These are phyloP conservation scores for Paraconiothyrium brasiliense DNA, from an alignment of 2,329 filamentous ascomycete species.

Conservation along the genomic window DNA sequence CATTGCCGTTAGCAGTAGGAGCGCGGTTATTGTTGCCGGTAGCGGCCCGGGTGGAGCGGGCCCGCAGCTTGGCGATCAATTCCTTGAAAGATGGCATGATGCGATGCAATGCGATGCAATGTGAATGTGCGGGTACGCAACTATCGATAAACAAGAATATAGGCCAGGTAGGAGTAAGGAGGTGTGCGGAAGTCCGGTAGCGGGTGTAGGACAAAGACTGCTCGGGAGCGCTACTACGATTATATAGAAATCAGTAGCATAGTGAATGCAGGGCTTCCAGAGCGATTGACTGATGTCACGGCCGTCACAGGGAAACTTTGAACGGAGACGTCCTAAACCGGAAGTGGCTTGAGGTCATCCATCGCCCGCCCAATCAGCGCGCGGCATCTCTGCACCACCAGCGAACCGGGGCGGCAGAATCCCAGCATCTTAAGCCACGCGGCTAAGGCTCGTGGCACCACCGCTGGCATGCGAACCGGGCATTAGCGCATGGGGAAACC, in stretches of 20 bases:
- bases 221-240: conserved; percentile 15
- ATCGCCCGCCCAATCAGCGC: conserved; percentile 30
- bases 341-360: conserved; percentile 29
- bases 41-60: conserved; percentile 16
- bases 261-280: conserved; percentile 30
- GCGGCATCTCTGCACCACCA: conserved; percentile 19
- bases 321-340: background rate
- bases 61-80: conserved; percentile 36
- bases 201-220: conserved; percentile 18
- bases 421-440: conserved; percentile 19
- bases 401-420: conserved; percentile 9
- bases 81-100: conserved; percentile 39
- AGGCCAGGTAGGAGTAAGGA: conserved; percentile 9
- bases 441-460: conserved; percentile 20
- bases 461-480: conserved; percentile 4
- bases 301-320: conserved; percentile 38
- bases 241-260: conserved; percentile 28
- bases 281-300: conserved; percentile 44
- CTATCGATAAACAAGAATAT: conserved; percentile 19
- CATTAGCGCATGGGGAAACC: conserved; percentile 2
- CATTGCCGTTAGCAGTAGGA: conserved; percentile 12
- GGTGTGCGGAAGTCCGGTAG: conserved; percentile 23
- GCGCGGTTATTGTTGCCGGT: conserved; percentile 20
- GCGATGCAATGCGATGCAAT: conserved; percentile 19
- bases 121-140: conserved; percentile 4